Evolutionary conservation across 495 filamentous ascomycete genomes (phyloP), one percentile per base, ranked within the genome.

Genomic region (Aspergillus sparsus): DNA sequence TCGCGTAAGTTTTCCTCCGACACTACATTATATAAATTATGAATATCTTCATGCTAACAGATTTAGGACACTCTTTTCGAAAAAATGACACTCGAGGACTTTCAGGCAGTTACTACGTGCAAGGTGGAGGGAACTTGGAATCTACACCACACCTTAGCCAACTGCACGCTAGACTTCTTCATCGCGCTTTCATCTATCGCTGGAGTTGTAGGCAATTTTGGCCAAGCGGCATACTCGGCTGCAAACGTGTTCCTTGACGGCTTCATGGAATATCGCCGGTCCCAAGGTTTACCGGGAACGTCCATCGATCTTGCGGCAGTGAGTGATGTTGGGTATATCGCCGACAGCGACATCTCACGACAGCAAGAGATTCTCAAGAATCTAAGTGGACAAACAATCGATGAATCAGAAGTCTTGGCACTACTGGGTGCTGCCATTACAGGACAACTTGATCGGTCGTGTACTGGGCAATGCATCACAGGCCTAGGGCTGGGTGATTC

Each of bases 151-250:
- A 39, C 61, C 6, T 62, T 77, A 18, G 51, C 63, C 0, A 36
- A 63, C 32, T 66, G 62, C 2, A 64, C 66, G 0, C 78, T 89
- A 0, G 87, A 89, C 66, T 90, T 90, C 76, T 83, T 88, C 70
- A 72, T 87, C 27, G 69, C 81, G 37, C 75, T 86, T 54, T 85
- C 82, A 0, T 88, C 85, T 0, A 69, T 79, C 3, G 71, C 80
- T 7, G 72, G 72, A 32, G 71, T 78, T 7, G 71, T 84, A 16
- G 86, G 86, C 0, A 84, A 79, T 1, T 62, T 68, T 45, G 82
- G 82, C 0, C 86, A 89, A 67, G 73, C 80, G 1, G 82, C 80
- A 11, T 89, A 89, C 66, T 74, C 77, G 15, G 83, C 85, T 5
- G 83, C 82, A 5, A 87, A 85, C 68, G 72, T 71, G 42, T 87